A percentile compares a stretch with the other conserved stretches of the same genome.
Conservation (phyloP, 164 flowering plant species). For the Macadamia integrifolia region DNA sequence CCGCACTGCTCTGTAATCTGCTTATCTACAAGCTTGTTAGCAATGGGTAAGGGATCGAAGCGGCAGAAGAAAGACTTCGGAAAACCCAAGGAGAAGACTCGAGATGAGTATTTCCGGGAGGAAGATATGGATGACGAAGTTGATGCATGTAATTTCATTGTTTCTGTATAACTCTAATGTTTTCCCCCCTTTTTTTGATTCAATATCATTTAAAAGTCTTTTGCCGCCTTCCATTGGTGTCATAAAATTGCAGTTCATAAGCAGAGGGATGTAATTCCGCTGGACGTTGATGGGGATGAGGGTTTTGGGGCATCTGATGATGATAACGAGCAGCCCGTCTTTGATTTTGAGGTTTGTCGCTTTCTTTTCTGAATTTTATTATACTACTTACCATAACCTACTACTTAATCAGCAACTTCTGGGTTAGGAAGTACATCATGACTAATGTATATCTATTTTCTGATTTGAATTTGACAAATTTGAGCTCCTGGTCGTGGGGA, state of each 20-base stretch:
- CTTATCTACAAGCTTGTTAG: slow-evolving; percentile 1
- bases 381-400: too few relatives aligned
- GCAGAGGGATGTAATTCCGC: slow-evolving; percentile 70
- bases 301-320: slow-evolving; percentile 64
- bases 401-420: too few relatives aligned
- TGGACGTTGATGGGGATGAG: slow-evolving; percentile 46
- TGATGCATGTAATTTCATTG: slow-evolving; percentile 42
- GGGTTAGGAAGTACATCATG: too few relatives aligned
- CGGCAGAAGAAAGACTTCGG: slow-evolving; percentile 22
- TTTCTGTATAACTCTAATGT: not conserved
- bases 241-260: slow-evolving; percentile 61
- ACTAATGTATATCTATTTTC: too few relatives aligned
- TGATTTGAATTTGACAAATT: not conserved
- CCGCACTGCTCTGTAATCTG: not conserved
- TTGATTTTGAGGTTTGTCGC: slow-evolving; percentile 54
- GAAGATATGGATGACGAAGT: slow-evolving; percentile 69
- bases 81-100: slow-evolving; percentile 25
- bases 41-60: slow-evolving; percentile 36
- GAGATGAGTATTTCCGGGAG: slow-evolving; percentile 21
- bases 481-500: not conserved
- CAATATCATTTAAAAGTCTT: not conserved
- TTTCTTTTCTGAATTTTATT: not conserved
- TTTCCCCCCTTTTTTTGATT: not conserved
- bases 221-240: not conserved
- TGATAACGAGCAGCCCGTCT: slow-evolving; percentile 63